These are phyloP conservation scores for Tylopilus felleus DNA, from an alignment of 768 basidiomycete species.

Conservation along the genomic window DNA sequence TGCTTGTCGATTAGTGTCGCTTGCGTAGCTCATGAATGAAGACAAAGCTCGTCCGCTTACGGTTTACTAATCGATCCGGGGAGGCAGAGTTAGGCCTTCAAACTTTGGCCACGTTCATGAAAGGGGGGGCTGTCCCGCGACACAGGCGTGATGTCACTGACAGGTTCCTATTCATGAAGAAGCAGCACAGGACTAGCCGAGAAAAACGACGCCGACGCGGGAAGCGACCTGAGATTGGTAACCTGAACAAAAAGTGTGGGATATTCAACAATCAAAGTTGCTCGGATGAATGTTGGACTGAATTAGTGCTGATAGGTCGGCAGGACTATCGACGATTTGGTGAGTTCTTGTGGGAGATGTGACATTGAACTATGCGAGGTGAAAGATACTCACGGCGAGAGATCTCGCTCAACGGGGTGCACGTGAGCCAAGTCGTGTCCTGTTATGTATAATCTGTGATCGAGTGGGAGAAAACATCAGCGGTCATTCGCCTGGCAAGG, in stretches of 20 bases:
- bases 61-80: not conserved
- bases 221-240: conserved; percentile 12
- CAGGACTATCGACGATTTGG: not conserved
- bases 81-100: not conserved
- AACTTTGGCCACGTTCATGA: not conserved
- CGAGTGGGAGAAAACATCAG: conserved; percentile 6
- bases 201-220: not conserved
- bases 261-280: not conserved
- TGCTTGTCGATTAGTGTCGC: not conserved
- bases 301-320: conserved; percentile 7
- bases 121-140: conserved; percentile 3
- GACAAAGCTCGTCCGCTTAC: not conserved
- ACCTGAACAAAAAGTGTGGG: conserved; percentile 21
- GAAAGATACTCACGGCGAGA: conserved; percentile 19
- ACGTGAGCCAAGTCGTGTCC: conserved; percentile 9
- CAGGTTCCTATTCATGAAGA: not conserved
- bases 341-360: conserved; percentile 6
- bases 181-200: not conserved
- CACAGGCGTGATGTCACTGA: conserved; percentile 2
- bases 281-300: not conserved
- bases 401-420: not conserved
- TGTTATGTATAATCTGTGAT: conserved; percentile 7
- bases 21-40: not conserved
- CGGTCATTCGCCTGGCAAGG: conserved; percentile 5
- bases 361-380: conserved; percentile 14